phyloP scores from a whole-genome alignment of 257 asterid species.

The Plantago ovata region DNA sequence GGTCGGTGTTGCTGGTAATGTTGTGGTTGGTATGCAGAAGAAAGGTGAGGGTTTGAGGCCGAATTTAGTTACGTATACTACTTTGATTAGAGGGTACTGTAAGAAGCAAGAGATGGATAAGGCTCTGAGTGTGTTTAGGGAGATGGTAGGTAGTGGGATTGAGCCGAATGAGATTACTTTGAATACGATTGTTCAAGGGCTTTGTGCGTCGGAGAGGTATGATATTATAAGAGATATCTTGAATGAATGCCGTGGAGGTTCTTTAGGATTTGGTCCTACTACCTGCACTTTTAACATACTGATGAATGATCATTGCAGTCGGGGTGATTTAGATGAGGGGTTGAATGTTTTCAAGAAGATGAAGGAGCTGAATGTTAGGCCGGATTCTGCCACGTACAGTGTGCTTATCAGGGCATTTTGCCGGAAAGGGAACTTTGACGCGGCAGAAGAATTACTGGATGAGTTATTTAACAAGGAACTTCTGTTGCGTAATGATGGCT shows the following conservation, averaged over 20 bases:
- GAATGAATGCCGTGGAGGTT: constrained; percentile 26
- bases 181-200: constrained; percentile 73
- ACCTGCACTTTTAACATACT: constrained; percentile 72
- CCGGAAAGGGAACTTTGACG: constrained; percentile 35
- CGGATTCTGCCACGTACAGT: constrained; percentile 69
- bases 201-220: constrained; percentile 50
- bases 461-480: constrained; percentile 46
- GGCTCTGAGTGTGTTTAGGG: constrained; percentile 48
- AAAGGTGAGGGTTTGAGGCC: constrained; percentile 61
- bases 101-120: constrained; percentile 45
- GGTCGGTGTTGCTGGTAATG: constrained; percentile 56
- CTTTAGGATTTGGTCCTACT: constrained; percentile 55
- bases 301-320: constrained; percentile 58
- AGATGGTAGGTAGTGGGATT: constrained; percentile 51
- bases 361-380: constrained; percentile 52
- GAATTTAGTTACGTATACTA: constrained; percentile 70
- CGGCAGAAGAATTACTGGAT: constrained; percentile 62
- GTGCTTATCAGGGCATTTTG: constrained; percentile 53
- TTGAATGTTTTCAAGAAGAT: constrained; percentile 51
- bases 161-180: constrained; percentile 57
- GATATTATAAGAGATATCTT: constrained; percentile 54
- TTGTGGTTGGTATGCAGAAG: constrained; percentile 57
- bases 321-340: constrained; percentile 48
- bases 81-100: constrained; percentile 86
- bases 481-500: constrained; percentile 36